Evolutionary conservation across 129 eudicot genomes (phyloP).

Genomic region (Oenanthe sinensis): DNA sequence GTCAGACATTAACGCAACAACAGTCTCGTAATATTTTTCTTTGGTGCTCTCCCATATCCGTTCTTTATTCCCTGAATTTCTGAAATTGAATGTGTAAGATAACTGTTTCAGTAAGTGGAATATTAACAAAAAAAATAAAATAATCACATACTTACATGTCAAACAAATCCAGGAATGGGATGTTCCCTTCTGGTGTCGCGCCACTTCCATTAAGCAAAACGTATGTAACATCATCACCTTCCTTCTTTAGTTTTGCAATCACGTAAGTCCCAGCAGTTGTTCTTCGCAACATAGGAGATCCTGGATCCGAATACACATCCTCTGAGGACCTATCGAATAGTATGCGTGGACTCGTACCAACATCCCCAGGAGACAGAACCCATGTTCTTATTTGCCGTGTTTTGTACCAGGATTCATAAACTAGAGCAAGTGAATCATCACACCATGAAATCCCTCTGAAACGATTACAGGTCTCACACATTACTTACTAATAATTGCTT

Average conservation of each 20-base stretch:
- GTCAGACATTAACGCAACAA: constrained; percentile 88
- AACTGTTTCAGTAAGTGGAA: constrained; percentile 1
- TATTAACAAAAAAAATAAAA: neutral
- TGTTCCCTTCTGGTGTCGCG: constrained; percentile 89
- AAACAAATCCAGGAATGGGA: constrained; percentile 86
- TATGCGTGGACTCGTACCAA: constrained; percentile 44
- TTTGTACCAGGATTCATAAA: constrained; percentile 93
- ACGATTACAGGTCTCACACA: constrained; percentile 11
- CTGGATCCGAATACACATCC: constrained; percentile 99
- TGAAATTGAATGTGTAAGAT: constrained; percentile 29
- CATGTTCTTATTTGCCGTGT: constrained; percentile 73
- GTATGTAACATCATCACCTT: constrained; percentile 47
- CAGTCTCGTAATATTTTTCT: constrained; percentile 80
- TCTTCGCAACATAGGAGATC: constrained; percentile 93
- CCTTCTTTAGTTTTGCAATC: constrained; percentile 78
- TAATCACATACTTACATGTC: constrained; percentile 56
- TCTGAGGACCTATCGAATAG: constrained; percentile 91
- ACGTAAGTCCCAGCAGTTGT: constrained; percentile 67
- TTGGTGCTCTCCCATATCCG: constrained; percentile 95
- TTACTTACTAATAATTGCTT: neutral
- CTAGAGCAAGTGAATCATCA: constrained; percentile 88
- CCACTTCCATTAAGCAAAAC: constrained; percentile 81
- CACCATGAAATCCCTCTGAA: constrained; percentile 94
- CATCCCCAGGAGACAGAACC: constrained; percentile 71
- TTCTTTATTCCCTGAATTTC: constrained; percentile 76